A percentile compares a stretch with the other conserved stretches of the same genome.
These are phyloP conservation scores for Pseudogymnoascus sp. DNA, from an alignment of 2,329 filamentous ascomycete genomes.

Conservation along the genomic window DNA sequence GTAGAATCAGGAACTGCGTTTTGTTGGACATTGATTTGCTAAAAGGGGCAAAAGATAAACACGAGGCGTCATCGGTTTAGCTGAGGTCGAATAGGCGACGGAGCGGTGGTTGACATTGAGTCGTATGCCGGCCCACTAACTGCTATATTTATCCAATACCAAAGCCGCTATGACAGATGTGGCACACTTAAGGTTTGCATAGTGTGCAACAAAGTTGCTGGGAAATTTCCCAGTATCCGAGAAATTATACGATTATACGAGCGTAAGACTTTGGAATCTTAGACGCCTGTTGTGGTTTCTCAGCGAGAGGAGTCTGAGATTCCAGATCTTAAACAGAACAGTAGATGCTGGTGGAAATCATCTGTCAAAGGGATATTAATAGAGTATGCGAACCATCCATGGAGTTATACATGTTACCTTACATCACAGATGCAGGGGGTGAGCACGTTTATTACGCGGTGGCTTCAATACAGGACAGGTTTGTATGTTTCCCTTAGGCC, in stretches of 20 bases:
- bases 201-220: not conserved
- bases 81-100: not conserved
- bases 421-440: not conserved
- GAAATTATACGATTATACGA: not conserved
- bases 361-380: not conserved
- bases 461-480: not conserved
- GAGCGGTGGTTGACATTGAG: constrained; percentile 1
- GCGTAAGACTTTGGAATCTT: not conserved
- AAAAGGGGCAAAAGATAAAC: not conserved
- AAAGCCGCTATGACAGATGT: not conserved
- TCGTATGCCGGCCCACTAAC: not conserved
- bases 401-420: not conserved
- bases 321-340: not conserved
- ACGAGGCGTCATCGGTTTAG: not conserved
- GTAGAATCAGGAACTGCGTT: not conserved
- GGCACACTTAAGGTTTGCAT: constrained; percentile 7
- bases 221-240: not conserved
- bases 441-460: not conserved
- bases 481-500: not conserved
- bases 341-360: not conserved
- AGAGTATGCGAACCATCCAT: not conserved
- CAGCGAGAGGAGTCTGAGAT: not conserved
- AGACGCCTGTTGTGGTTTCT: not conserved
- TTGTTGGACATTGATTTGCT: not conserved
- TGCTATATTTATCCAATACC: not conserved